phyloP scores from a whole-genome alignment of 2,329 filamentous ascomycete species.

The Ophiostoma himal-ulmi region DNA sequence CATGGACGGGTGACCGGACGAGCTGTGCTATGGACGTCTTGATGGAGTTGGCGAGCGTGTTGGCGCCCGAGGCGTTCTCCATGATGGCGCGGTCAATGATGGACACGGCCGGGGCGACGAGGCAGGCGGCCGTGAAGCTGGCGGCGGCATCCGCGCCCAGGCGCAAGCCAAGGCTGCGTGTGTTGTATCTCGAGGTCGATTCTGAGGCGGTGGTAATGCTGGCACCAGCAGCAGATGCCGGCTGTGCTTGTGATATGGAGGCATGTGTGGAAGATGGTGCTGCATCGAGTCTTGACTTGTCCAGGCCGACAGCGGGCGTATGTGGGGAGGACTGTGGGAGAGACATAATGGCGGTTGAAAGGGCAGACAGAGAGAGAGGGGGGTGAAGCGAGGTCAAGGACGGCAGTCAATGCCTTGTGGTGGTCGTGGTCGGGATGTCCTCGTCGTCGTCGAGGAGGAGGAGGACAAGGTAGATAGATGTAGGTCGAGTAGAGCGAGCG shows the following conservation, averaged over 20 bases:
- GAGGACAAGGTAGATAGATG: background rate
- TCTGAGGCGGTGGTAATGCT: background rate
- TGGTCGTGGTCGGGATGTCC: background rate
- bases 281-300: background rate
- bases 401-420: background rate
- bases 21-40: slow-evolving; percentile 52
- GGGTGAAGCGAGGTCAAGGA: background rate
- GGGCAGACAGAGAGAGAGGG: background rate
- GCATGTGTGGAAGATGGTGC: background rate
- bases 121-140: slow-evolving; percentile 51
- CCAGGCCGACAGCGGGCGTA: background rate
- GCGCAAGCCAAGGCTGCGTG: slow-evolving; percentile 31
- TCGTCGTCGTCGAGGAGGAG: background rate
- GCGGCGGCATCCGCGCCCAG: slow-evolving; percentile 28
- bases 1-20: slow-evolving; percentile 52
- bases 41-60: slow-evolving; percentile 54
- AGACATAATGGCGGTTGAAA: background rate
- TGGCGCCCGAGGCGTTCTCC: slow-evolving; percentile 70
- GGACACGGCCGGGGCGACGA: slow-evolving; percentile 78
- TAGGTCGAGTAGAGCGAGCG: background rate
- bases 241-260: background rate
- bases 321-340: background rate
- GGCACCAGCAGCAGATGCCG: background rate
- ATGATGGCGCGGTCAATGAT: slow-evolving; percentile 86
- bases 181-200: slow-evolving; percentile 24